Evolutionary conservation across 345 rosid species (phyloP).

Genomic region (Kandelia obovata): DNA sequence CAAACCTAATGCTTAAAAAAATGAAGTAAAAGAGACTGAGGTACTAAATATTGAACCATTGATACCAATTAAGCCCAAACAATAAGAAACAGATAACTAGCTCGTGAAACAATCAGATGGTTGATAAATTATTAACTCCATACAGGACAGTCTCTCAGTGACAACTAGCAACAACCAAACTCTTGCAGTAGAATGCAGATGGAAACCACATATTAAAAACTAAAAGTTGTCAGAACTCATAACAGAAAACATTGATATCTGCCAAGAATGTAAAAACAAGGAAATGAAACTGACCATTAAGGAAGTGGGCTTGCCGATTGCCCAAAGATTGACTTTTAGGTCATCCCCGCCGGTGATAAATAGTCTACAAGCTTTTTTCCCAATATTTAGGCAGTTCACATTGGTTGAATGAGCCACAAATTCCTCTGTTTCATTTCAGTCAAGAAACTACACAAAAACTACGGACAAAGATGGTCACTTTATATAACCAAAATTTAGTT

Average conservation of each 20-base stretch:
- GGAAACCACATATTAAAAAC: neutral
- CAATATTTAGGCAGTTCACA: constrained; percentile 77
- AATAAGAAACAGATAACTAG: neutral
- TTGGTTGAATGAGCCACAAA: constrained; percentile 84
- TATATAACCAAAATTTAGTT: neutral
- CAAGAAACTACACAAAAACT: constrained; percentile 32
- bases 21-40: neutral
- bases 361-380: constrained; percentile 74
- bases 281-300: constrained; percentile 52
- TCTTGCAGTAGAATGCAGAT: neutral
- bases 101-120: neutral
- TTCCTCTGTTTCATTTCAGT: constrained; percentile 65
- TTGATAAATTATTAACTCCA: neutral
- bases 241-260: neutral
- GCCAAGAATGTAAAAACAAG: neutral
- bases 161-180: neutral
- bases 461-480: too few species aligned
- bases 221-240: neutral
- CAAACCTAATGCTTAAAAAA: neutral
- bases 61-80: neutral
- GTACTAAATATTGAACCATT: neutral
- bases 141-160: neutral
- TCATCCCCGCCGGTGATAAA: constrained; percentile 91
- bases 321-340: constrained; percentile 87
- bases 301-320: constrained; percentile 80